These are phyloP conservation scores for Hyparrhenia diplandra DNA, from an alignment of 176 grass and related monocot species.

Conservation along the genomic window DNA sequence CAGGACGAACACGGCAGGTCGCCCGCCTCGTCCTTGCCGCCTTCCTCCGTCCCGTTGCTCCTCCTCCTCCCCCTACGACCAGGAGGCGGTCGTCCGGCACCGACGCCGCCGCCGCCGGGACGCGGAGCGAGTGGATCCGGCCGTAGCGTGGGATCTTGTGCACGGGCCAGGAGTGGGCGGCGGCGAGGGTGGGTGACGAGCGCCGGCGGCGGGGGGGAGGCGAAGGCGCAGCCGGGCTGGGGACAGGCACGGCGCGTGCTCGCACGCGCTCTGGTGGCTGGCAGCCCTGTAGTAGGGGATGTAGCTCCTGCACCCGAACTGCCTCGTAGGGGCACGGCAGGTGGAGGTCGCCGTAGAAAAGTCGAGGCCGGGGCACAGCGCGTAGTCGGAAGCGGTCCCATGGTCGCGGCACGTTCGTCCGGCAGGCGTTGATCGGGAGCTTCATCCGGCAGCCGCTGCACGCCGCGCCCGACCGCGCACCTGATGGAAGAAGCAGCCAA, in stretches of 20 bases:
- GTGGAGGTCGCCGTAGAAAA: not conserved
- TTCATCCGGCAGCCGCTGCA: not conserved
- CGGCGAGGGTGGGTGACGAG: conserved; percentile 3
- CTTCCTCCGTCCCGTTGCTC: not conserved
- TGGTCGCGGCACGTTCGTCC: not conserved
- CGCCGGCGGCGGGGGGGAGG: not conserved
- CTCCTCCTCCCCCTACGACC: not conserved
- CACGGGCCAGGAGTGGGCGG: conserved; percentile 6
- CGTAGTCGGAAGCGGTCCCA: not conserved
- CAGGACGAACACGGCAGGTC: conserved; percentile 23
- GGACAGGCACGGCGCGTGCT: conserved; percentile 27
- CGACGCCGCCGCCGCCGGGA: not conserved
- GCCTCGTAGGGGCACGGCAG: conserved; percentile 16
- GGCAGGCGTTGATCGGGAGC: not conserved
- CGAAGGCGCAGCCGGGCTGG: conserved; percentile 30
- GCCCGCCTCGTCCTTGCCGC: not conserved
- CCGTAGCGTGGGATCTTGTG: not conserved
- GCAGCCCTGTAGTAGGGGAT: not conserved
- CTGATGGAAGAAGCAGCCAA: not conserved
- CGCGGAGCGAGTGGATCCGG: not conserved
- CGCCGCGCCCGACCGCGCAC: conserved; percentile 21
- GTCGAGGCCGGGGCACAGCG: conserved; percentile 17
- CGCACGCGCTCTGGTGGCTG: conserved; percentile 12
- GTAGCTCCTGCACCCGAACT: conserved; percentile 16
- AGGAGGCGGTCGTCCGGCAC: not conserved